Conservation (phyloP, 331 rosid species). For the Ulmus americana region DNA sequence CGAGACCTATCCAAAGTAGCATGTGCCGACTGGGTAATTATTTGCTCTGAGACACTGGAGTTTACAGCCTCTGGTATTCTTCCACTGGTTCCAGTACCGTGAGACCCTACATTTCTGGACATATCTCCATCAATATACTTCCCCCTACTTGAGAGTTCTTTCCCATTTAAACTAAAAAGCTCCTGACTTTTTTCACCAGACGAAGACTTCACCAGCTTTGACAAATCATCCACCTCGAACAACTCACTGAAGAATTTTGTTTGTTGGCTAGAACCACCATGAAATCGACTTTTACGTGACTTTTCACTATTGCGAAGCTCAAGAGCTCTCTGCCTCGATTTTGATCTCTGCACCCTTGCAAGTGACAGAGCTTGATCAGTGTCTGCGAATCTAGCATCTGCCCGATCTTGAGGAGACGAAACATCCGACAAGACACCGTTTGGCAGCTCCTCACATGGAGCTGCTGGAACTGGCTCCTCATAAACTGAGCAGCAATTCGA, state of each 20-base stretch:
- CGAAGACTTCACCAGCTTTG: conserved; percentile 21
- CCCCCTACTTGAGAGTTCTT: conserved; percentile 18
- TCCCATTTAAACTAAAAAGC: conserved; percentile 18
- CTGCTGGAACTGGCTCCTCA: conserved; percentile 31
- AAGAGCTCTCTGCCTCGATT: conserved; percentile 81
- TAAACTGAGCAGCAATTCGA: conserved; percentile 25
- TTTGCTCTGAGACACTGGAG: conserved; percentile 19
- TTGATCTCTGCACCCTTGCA: conserved; percentile 79
- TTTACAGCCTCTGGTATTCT: conserved; percentile 16
- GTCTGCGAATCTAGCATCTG: conserved; percentile 28
- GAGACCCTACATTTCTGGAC: conserved; percentile 19
- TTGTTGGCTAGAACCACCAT: conserved; percentile 21
- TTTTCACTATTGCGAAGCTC: conserved; percentile 62
- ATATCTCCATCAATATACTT: conserved; percentile 17
- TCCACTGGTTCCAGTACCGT: conserved; percentile 11
- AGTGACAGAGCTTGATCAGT: conserved; percentile 32
- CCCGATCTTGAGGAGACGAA: conserved; percentile 50
- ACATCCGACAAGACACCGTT: conserved; percentile 33
- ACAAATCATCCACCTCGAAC: conserved; percentile 22
- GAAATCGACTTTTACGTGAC: conserved; percentile 23
- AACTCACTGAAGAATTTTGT: conserved; percentile 19
- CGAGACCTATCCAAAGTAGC: conserved; percentile 25
- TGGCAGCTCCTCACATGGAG: conserved; percentile 22
- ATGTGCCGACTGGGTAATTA: conserved; percentile 13
- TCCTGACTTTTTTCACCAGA: conserved; percentile 28